Evolutionary conservation across 1,284 basidiomycete genomes (phyloP), one percentile per base, ranked within the genome.

Genomic region (Anthracocystis walkeri): DNA sequence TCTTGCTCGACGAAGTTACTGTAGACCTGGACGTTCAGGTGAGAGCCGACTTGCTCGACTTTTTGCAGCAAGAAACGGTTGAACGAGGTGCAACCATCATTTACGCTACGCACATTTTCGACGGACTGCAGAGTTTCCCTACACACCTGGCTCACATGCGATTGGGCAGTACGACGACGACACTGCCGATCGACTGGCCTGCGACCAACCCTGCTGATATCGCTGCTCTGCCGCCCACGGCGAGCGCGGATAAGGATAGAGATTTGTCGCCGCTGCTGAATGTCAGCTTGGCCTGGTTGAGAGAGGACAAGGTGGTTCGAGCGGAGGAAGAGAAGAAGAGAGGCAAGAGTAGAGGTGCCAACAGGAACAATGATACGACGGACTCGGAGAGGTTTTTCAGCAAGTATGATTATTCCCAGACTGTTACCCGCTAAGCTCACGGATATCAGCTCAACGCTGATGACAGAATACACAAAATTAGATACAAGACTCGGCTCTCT

Each of bases 1-100:
- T 99, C 5, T 88, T 99, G 5, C 89, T 99, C 8, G 96, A 99
- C 82, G 97, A 99, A 88, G 95, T 98, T 57, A 99, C 96, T 0
- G 97, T 99, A 35, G 97, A 99, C 85, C 88, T 99, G n/a, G 97
- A 99, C 80, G 95, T 98, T 7, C 90, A 98, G 42, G 97, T 99
- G 46, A 91, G 97, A 50, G 90, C 93, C 56, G 93, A 97, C 73
- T 88, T 99, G 23, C 89, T 99, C 75, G 89, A 88, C 20, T 99
- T 98, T 86, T 88, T 99, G 46, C 91, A 91, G 74, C 86, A 89
- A 21, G 97, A 99, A 82, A 93, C 93, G 71, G 89, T 92, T 74
- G 86, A 87, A 14, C 89, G 97, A 23, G 90, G 90, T 0, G 93
- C 95, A 4, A 98, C 96, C 4, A 92, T 99, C 65, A 87, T 99